Percentiles rank a stretch among this genome's conserved stretches.
phyloP scores from a whole-genome alignment of 2,329 filamentous ascomycete species.

The Fusarium buharicum region DNA sequence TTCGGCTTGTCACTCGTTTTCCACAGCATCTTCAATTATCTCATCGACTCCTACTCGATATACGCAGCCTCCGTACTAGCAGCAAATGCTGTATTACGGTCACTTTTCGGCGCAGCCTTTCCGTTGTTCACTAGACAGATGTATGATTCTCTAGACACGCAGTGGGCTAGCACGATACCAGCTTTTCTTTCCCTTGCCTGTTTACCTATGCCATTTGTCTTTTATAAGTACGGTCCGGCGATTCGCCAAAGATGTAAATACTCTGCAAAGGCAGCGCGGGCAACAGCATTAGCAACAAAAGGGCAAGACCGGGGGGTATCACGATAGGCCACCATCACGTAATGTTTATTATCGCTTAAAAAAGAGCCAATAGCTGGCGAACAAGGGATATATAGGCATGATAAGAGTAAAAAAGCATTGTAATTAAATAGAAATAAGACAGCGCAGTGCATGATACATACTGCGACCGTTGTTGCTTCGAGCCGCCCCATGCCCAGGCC shows the following conservation, averaged over 20 bases:
- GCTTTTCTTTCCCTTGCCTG: constrained; percentile 40
- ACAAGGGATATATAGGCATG: no score
- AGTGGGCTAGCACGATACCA: constrained; percentile 40
- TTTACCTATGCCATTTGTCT: constrained; percentile 39
- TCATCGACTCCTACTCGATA: constrained; percentile 77
- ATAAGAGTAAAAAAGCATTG: no score
- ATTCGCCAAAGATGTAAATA: constrained; percentile 41
- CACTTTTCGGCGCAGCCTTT: constrained; percentile 40
- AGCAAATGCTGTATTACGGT: constrained; percentile 53
- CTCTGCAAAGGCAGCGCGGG: constrained; percentile 36
- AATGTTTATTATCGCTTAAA: no score
- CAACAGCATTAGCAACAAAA: constrained; percentile 14
- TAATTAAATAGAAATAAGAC: no score
- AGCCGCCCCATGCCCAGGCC: no score
- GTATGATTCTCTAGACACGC: constrained; percentile 42
- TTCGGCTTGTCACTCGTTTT: constrained; percentile 71
- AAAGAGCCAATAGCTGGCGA: no score
- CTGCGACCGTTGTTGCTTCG: no score
- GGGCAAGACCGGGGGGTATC: neutral
- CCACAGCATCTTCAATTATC: constrained; percentile 71
- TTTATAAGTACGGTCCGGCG: constrained; percentile 35
- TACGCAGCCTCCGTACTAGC: constrained; percentile 81
- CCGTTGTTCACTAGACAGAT: constrained; percentile 43
- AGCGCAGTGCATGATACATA: no score
- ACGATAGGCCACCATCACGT: no score